Conservation (phyloP, 441 rosid genomes). For the Viola pubescens region DNA sequence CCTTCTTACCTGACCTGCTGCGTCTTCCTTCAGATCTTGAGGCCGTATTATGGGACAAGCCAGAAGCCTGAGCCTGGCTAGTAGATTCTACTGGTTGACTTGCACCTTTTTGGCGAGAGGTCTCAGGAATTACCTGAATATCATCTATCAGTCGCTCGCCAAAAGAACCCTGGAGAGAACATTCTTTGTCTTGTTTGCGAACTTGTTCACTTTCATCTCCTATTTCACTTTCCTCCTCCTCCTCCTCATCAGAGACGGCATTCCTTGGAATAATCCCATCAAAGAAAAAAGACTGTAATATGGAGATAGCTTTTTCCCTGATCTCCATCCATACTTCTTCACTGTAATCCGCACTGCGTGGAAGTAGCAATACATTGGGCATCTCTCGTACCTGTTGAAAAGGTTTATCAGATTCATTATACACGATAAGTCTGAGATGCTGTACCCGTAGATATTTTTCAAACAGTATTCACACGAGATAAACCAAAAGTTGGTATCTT, state of each 20-base stretch:
- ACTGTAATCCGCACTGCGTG: conserved; percentile 97
- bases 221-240: conserved; percentile 48
- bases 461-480: conserved; percentile 1
- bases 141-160: conserved; percentile 42
- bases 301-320: conserved; percentile 80
- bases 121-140: conserved; percentile 44
- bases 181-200: conserved; percentile 35
- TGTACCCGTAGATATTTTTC: not conserved
- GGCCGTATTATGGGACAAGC: conserved; percentile 37
- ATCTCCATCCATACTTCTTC: conserved; percentile 99
- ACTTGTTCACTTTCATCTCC: conserved; percentile 37
- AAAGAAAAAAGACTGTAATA: conserved; percentile 71
- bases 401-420: conserved; percentile 6
- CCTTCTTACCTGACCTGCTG: conserved; percentile 84
- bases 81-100: conserved; percentile 42
- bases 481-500: not conserved
- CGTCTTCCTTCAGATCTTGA: conserved; percentile 55
- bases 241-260: conserved; percentile 73
- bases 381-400: conserved; percentile 82
- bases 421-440: not conserved
- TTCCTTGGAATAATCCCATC: conserved; percentile 67
- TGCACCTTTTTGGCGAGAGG: conserved; percentile 35
- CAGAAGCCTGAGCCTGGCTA: conserved; percentile 44
- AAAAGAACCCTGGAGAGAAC: conserved; percentile 38
- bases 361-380: conserved; percentile 97